Conservation (phyloP, 1,284 basidiomycete species). For the Meira miltonrushii region DNA sequence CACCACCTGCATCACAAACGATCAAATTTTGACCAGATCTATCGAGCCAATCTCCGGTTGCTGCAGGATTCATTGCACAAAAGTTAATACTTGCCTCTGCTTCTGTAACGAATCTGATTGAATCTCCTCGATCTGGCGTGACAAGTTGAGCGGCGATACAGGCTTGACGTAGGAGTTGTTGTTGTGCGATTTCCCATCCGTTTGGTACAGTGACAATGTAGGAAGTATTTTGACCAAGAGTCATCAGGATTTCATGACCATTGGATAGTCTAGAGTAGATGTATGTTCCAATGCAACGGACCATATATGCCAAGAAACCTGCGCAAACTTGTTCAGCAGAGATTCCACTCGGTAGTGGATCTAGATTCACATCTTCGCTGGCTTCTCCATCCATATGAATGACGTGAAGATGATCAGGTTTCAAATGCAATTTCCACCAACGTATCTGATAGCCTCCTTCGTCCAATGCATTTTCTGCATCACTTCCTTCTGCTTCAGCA, state of each 20-base stretch:
- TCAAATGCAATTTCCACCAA: slow-evolving; percentile 19
- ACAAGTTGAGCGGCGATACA: slow-evolving; percentile 19
- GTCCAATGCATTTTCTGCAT: slow-evolving; percentile 14
- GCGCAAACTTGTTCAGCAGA: slow-evolving; percentile 17
- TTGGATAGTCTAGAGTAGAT: slow-evolving; percentile 18
- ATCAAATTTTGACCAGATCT: slow-evolving; percentile 11
- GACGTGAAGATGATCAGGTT: slow-evolving; percentile 15
- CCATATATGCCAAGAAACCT: slow-evolving; percentile 17
- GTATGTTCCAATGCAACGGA: slow-evolving; percentile 16
- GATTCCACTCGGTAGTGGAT: slow-evolving; percentile 14
- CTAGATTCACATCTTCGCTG: slow-evolving; percentile 11
- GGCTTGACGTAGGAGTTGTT: slow-evolving; percentile 16
- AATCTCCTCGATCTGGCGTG: slow-evolving; percentile 14
- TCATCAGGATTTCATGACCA: slow-evolving; percentile 12
- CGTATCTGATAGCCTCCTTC: slow-evolving; percentile 15
- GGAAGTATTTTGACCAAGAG: slow-evolving; percentile 15
- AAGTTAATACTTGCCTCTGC: slow-evolving; percentile 17
- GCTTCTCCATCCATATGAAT: slow-evolving; percentile 14
- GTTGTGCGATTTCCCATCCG: slow-evolving; percentile 18
- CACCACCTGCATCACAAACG: slow-evolving; percentile 16
- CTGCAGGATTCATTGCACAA: slow-evolving; percentile 15
- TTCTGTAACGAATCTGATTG: slow-evolving; percentile 18
- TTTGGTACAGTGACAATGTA: slow-evolving; percentile 16
- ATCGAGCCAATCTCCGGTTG: slow-evolving; percentile 12
- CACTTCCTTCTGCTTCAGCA: slow-evolving; percentile 17